Evolutionary conservation across 106 monocot genomes (phyloP).

Genomic region (Amphibolis antarctica): DNA sequence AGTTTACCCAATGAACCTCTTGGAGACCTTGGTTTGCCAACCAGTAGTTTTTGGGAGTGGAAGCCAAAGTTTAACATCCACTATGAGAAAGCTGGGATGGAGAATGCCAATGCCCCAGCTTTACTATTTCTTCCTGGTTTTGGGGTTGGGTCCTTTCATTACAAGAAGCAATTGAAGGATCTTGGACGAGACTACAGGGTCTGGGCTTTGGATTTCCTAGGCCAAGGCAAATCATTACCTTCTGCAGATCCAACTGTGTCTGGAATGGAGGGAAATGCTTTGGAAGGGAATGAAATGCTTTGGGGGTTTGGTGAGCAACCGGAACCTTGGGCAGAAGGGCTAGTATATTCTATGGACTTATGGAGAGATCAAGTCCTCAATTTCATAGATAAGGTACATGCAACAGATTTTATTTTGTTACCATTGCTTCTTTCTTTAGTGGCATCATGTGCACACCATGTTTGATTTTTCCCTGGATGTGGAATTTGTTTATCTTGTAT

Average conservation of each 20-base stretch:
- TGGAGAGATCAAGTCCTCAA: constrained; percentile 86
- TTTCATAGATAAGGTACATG: constrained; percentile 69
- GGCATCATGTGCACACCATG: background rate
- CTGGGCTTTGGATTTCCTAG: constrained; percentile 89
- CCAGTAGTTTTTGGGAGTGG: constrained; percentile 78
- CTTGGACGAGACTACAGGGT: constrained; percentile 77
- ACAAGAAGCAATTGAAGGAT: constrained; percentile 90
- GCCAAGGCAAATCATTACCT: constrained; percentile 85
- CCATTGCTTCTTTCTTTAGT: background rate
- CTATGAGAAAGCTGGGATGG: constrained; percentile 68
- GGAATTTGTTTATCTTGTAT: too few relatives aligned
- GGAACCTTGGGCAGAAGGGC: constrained; percentile 73
- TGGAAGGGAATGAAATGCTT: constrained; percentile 1
- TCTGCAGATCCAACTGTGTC: constrained; percentile 60
- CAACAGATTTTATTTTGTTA: background rate
- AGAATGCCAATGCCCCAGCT: constrained; percentile 47
- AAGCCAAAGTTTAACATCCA: constrained; percentile 75
- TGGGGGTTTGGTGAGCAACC: constrained; percentile 92
- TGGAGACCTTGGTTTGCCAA: background rate
- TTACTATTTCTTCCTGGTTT: constrained; percentile 90
- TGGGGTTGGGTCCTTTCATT: constrained; percentile 89
- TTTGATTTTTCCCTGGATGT: background rate
- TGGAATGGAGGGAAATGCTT: background rate
- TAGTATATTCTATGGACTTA: constrained; percentile 78
- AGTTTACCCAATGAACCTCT: constrained; percentile 3